These are phyloP conservation scores for Viola pubescens DNA, from an alignment of 441 rosid genomes.

Conservation along the genomic window DNA sequence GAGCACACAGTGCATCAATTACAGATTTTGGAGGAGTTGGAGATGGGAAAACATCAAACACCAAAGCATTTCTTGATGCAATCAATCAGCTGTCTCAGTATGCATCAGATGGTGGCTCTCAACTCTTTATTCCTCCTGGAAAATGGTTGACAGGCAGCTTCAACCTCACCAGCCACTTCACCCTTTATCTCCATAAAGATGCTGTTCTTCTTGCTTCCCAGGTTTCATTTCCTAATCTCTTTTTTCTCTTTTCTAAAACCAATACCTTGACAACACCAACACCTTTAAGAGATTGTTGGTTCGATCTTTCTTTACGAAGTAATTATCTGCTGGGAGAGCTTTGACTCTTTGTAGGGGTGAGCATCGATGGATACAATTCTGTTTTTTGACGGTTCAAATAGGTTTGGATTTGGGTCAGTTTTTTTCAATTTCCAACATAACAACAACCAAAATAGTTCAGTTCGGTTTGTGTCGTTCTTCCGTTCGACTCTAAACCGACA, in stretches of 20 bases:
- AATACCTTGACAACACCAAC: too few species aligned
- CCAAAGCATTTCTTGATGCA: slow-evolving; percentile 39
- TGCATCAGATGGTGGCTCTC: slow-evolving; percentile 56
- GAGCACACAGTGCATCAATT: slow-evolving; percentile 48
- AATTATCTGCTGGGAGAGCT: too few species aligned
- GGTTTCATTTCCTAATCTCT: slow-evolving; percentile 24
- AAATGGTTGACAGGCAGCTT: slow-evolving; percentile 77
- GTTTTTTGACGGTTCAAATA: too few species aligned
- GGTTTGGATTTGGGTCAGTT: too few species aligned
- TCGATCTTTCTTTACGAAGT: too few species aligned
- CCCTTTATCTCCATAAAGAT: slow-evolving; percentile 56
- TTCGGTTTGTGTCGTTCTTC: too few species aligned
- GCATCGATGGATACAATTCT: too few species aligned
- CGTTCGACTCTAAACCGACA: too few species aligned
- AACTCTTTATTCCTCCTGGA: slow-evolving; percentile 58
- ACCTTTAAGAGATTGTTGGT: too few species aligned
- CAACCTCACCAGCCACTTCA: slow-evolving; percentile 61
- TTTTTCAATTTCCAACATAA: too few species aligned
- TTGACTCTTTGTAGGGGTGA: too few species aligned
- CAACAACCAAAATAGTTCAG: too few species aligned
- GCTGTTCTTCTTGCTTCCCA: slow-evolving; percentile 58
- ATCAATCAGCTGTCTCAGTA: slow-evolving; percentile 30
- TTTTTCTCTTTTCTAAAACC: slow-evolving; percentile 7
- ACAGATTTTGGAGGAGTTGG: slow-evolving; percentile 75
- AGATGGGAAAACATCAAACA: slow-evolving; percentile 63